Evolutionary conservation across 1,284 basidiomycete genomes (phyloP).

Genomic region (Amylostereum chailletii): DNA sequence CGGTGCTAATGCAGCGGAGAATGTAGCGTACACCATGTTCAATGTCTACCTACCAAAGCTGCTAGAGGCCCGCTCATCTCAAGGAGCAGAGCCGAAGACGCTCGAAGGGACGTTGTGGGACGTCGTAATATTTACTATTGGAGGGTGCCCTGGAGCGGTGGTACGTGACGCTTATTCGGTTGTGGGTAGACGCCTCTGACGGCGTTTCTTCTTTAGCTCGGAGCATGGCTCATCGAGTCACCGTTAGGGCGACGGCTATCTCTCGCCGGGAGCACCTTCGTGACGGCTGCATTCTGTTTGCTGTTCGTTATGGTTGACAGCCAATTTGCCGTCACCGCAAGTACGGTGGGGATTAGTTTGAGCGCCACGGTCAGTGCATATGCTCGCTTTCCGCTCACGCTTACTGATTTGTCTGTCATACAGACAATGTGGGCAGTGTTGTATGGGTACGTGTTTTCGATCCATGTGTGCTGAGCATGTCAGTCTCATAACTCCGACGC

Average conservation of each 20-base stretch:
- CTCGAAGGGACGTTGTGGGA: constrained; percentile 71
- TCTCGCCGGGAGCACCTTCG: constrained; percentile 72
- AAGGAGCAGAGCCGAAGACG: constrained; percentile 23
- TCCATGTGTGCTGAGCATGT: constrained; percentile 1
- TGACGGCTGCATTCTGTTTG: constrained; percentile 75
- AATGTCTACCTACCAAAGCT: constrained; percentile 94
- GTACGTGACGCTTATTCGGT: constrained; percentile 32
- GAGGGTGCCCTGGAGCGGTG: constrained; percentile 82
- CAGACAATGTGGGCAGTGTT: constrained; percentile 88
- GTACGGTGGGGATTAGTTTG: constrained; percentile 75
- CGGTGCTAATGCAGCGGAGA: constrained; percentile 4
- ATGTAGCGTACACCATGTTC: constrained; percentile 85
- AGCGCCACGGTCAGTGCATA: constrained; percentile 58
- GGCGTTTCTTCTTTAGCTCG: constrained; percentile 43
- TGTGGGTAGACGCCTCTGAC: constrained; percentile 1
- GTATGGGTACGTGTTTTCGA: constrained; percentile 47
- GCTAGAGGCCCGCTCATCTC: constrained; percentile 50
- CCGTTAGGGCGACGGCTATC: constrained; percentile 71
- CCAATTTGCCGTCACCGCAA: constrained; percentile 61
- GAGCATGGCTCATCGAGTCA: constrained; percentile 84
- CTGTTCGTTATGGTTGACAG: constrained; percentile 61
- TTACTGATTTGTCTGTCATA: constrained; percentile 3
- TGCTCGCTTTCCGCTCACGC: neutral
- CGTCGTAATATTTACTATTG: constrained; percentile 75
- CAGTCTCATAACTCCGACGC: neutral